Evolutionary conservation across 2,329 filamentous ascomycete genomes (phyloP).

Genomic region (Phialophora chinensis): DNA sequence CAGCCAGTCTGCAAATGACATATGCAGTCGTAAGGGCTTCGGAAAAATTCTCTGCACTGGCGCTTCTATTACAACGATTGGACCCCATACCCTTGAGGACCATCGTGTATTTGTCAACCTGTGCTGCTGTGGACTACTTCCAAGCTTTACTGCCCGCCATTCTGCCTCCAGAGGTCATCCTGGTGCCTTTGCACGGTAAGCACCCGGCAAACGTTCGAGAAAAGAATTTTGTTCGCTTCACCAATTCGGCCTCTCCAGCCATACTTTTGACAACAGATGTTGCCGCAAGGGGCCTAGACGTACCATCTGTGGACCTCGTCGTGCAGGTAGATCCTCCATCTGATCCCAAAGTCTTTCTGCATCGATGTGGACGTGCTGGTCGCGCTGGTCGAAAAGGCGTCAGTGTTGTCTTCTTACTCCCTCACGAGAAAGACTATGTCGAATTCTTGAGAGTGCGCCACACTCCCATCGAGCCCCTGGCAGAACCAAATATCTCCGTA

Average conservation of each 20-base stretch:
- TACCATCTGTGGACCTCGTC: conserved; percentile 88
- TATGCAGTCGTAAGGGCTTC: conserved; percentile 77
- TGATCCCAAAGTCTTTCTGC: conserved; percentile 83
- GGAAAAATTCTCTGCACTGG: conserved; percentile 78
- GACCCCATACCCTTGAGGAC: conserved; percentile 79
- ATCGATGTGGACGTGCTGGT: conserved; percentile 68
- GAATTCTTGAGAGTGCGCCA: conserved; percentile 85
- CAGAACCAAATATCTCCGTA: conserved; percentile 62
- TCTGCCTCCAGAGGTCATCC: conserved; percentile 67
- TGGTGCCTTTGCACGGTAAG: conserved; percentile 89
- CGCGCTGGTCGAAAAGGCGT: conserved; percentile 73
- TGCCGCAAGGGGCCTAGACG: conserved; percentile 86
- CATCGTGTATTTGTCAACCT: conserved; percentile 92
- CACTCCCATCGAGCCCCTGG: conserved; percentile 75
- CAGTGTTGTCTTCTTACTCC: conserved; percentile 82
- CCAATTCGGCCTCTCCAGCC: conserved; percentile 73
- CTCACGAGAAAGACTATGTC: conserved; percentile 90
- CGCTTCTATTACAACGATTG: conserved; percentile 71
- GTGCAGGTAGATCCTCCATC: conserved; percentile 84
- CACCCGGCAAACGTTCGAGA: conserved; percentile 85
- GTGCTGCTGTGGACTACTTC: conserved; percentile 94
- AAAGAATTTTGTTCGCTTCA: conserved; percentile 83
- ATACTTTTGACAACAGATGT: conserved; percentile 92
- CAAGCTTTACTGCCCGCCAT: conserved; percentile 76
- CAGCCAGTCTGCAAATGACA: conserved; percentile 86